Base-by-base conservation (phyloP, 192 early-diverging fungal species). In the Gonapodya prolifera region DNA sequence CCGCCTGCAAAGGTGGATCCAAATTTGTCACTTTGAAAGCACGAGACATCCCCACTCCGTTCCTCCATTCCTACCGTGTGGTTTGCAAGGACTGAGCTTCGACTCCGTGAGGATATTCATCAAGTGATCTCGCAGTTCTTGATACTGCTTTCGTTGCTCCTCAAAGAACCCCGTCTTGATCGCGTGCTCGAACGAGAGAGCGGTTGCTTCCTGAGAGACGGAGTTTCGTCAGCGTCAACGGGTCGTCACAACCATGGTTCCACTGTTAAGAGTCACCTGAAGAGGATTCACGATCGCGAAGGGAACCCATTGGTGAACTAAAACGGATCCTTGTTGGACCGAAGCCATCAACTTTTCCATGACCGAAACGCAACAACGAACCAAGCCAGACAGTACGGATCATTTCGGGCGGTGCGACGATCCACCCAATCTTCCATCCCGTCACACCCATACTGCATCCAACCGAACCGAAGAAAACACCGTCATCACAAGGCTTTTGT, bases 391-490 rank as follows among this genome's bases (percentile, higher is more conserved):
- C 84, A 17, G 92, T 84, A 35, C 91, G 84, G 33, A 93, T 88
- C 36, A 98, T 77, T 23, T 89, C 83, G 23, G 84, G 85, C 30
- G 92, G 91, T 32, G 92, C 95, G 33, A 96, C 86, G 35, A 89
- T 84, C 96, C 96, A 98, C 36, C 96, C 96, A 36, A 98, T 87
- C 77, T 96, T 95, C 96, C 96, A 98, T 34, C 96, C 96, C 2
- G 96, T 98, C 18, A 94, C 91, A 34, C 94, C 96, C 84, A 96
- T 61, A 16, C 45, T 61, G 23, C 45, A 61, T 61, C 23, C 23
- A 61, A 61, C 23, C 8, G 8, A 23, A 16, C 23, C 45, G 45
- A 61, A 61, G 45, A 61, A n/a, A n/a, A n/a, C n/a, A n/a, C n/a
- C n/a, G n/a, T n/a, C n/a, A n/a, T n/a, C n/a, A n/a, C n/a, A n/a